Evolutionary conservation across 345 rosid species (phyloP), one percentile per base, ranked within the genome.

Genomic region (Alliaria petiolata): DNA sequence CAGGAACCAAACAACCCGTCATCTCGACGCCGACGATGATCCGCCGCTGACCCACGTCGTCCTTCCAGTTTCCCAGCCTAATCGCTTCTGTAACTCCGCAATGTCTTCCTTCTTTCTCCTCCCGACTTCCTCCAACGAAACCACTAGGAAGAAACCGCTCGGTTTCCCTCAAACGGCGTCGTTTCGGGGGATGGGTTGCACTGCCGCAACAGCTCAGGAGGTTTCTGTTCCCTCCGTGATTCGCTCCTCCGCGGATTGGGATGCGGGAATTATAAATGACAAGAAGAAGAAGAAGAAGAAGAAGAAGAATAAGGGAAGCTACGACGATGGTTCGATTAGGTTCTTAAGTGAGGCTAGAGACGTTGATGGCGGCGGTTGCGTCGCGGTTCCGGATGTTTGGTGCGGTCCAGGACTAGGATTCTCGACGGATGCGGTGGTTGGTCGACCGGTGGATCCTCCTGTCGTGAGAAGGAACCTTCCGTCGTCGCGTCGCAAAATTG

Each of bases 381-480:
- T 77, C 62, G 86, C 83, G 53, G 74, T 75, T 74, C 92, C 81
- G 67, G 96, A 89, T 75, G 95, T 87, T 3, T 93, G 98, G 97
- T 93, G 97, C 59, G 92, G 91, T 3, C 92, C 96, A 17, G 97
- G 97, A 66, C 77, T 93, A 65, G 96, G 97, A 30, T 86, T 89
- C 36, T 85, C 89, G 9, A 80, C 88, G 0, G 97, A 91, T 77
- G 88, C 86, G 9, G 91, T 85, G 82, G 59, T 75, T 65, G 61
- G 7, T 64, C 96, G 83, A 55, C 84, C 89, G 4, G 81, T 80
- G 15, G 87, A 86, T 67, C 76, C 85, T 62, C 43, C 15, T 11
- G 88, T 79, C 72, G 83, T 80, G 5, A 79, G 90, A 68, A 86
- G 89, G 79, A 82, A 79, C 76, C 67, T 58, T 51, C 56, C 80